Evolutionary conservation across 2,329 filamentous ascomycete genomes (phyloP).

Genomic region (Fusarium camptoceras): DNA sequence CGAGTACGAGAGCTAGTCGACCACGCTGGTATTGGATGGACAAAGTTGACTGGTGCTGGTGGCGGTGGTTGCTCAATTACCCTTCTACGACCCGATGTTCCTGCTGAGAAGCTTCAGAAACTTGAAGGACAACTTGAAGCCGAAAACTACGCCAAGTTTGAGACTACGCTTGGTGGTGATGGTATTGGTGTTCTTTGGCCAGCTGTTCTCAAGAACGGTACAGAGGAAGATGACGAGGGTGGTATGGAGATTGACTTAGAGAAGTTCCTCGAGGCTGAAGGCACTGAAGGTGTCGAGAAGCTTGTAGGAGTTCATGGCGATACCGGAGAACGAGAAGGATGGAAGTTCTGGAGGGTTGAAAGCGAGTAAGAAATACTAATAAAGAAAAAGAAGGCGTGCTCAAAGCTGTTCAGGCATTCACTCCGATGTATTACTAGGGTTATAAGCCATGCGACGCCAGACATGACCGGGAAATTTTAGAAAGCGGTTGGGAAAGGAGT

Average conservation of each 20-base stretch:
- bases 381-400: not conserved
- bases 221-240: slow-evolving; percentile 80
- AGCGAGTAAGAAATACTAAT: slow-evolving; percentile 47
- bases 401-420: slow-evolving; percentile 9
- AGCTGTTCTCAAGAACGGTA: slow-evolving; percentile 86
- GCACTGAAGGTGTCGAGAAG: slow-evolving; percentile 85
- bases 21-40: slow-evolving; percentile 91
- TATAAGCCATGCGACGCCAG: slow-evolving; percentile 41
- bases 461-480: slow-evolving; percentile 36
- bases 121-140: slow-evolving; percentile 74
- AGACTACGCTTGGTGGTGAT: slow-evolving; percentile 90
- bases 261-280: slow-evolving; percentile 82
- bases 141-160: slow-evolving; percentile 85
- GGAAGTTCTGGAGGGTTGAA: slow-evolving; percentile 86
- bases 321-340: slow-evolving; percentile 77
- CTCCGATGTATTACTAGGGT: slow-evolving; percentile 41
- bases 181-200: slow-evolving; percentile 96
- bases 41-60: slow-evolving; percentile 94
- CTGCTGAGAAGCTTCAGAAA: slow-evolving; percentile 66
- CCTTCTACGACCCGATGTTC: slow-evolving; percentile 76
- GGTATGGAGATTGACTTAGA: slow-evolving; percentile 95
- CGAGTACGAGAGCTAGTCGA: slow-evolving; percentile 92
- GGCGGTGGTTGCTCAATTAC: slow-evolving; percentile 97
- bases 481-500: slow-evolving; percentile 29
- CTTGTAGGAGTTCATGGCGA: slow-evolving; percentile 83